Conservation (phyloP, 139 green algal genomes). For the Chlorella sp. region DNA sequence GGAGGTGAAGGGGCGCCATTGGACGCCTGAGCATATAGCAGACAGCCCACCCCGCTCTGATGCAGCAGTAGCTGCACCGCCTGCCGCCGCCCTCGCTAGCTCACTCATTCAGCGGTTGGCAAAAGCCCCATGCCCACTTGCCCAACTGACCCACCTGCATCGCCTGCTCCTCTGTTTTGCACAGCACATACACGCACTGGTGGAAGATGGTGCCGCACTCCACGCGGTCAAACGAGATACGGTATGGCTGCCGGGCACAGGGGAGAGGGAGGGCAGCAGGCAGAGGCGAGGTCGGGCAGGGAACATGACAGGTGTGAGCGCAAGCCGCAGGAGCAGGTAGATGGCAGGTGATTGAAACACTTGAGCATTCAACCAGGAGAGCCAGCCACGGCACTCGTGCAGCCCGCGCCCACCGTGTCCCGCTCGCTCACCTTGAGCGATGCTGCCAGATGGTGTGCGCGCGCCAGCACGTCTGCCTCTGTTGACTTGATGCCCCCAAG, state of each 20-base stretch:
- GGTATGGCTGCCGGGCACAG: constrained; percentile 30
- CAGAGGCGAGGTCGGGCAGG: background rate
- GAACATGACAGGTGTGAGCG: background rate
- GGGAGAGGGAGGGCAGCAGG: background rate
- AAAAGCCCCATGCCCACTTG: background rate
- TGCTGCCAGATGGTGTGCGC: constrained; percentile 16
- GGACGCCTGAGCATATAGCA: too few relatives aligned
- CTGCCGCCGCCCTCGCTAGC: too few relatives aligned
- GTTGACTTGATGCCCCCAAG: constrained; percentile 44
- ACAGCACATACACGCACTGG: constrained; percentile 58
- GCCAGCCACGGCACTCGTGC: background rate
- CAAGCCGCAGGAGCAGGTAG: too few relatives aligned
- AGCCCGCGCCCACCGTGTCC: too few relatives aligned
- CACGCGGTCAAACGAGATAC: constrained; percentile 37
- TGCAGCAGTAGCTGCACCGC: too few relatives aligned
- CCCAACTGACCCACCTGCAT: constrained; percentile 16
- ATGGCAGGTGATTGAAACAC: background rate
- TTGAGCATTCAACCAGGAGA: background rate
- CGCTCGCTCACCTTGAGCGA: constrained; percentile 13
- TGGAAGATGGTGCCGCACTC: constrained; percentile 38
- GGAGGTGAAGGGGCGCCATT: too few relatives aligned
- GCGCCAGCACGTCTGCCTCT: constrained; percentile 29
- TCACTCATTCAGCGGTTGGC: too few relatives aligned
- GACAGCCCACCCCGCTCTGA: too few relatives aligned
- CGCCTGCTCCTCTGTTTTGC: background rate